Conservation (phyloP, 2,329 filamentous ascomycete species). For the Penicillium sp. region DNA sequence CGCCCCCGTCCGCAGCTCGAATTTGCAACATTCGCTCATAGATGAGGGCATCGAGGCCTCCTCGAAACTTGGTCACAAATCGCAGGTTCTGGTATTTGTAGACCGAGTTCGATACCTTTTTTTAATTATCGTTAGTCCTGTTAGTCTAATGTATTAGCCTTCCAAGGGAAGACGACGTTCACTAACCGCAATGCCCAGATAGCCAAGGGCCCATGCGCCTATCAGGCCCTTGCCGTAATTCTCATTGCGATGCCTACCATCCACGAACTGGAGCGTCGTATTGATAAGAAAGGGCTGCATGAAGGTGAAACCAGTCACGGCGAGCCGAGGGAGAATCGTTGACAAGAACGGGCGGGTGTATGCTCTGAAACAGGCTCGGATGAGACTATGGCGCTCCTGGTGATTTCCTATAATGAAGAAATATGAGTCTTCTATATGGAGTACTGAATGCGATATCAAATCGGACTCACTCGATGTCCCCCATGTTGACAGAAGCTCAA, state of each 20-base stretch:
- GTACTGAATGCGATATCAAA: too few species aligned
- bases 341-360: neutral
- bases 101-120: neutral
- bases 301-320: neutral
- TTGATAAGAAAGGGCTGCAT: conserved; percentile 2
- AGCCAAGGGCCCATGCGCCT: neutral
- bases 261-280: neutral
- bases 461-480: too few species aligned
- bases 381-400: neutral
- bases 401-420: neutral
- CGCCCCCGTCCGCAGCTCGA: neutral
- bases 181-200: neutral
- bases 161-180: neutral
- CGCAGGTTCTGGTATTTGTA: neutral
- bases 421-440: too few species aligned
- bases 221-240: neutral
- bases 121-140: too few species aligned
- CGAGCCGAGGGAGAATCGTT: neutral
- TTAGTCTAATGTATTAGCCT: too few species aligned
- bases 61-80: neutral
- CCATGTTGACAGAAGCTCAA: too few species aligned
- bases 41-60: neutral
- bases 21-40: neutral
- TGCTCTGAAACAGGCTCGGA: neutral
- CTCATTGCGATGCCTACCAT: neutral